These are phyloP conservation scores for Colletotrichum scovillei DNA, from an alignment of 2,329 filamentous ascomycete species.

Conservation along the genomic window DNA sequence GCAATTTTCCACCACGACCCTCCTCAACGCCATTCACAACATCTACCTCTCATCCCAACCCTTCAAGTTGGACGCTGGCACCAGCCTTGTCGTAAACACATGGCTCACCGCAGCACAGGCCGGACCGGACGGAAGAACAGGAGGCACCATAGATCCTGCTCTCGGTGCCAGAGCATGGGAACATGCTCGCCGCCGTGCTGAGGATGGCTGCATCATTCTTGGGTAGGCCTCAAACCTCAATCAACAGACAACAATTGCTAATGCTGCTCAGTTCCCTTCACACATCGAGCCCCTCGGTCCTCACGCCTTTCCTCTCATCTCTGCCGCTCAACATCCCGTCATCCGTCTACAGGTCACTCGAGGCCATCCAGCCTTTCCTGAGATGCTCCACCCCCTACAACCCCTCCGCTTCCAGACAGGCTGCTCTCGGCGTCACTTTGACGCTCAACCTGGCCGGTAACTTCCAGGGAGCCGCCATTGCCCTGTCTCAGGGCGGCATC, in stretches of 20 bases:
- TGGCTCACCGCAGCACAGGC: conserved; percentile 86
- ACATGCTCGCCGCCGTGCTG: conserved; percentile 91
- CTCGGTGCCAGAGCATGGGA: conserved; percentile 91
- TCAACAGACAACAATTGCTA: not conserved
- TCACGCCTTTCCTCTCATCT: conserved; percentile 83
- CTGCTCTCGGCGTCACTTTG: conserved; percentile 82
- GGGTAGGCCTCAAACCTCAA: conserved; percentile 69
- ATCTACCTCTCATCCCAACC: conserved; percentile 85
- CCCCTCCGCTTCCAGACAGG: conserved; percentile 83
- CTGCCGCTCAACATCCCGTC: conserved; percentile 84
- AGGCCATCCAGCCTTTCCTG: conserved; percentile 87
- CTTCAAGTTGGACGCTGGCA: conserved; percentile 89
- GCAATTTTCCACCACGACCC: conserved; percentile 91
- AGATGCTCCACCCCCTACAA: conserved; percentile 90
- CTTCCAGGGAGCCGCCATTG: conserved; percentile 78
- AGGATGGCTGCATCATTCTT: conserved; percentile 93
- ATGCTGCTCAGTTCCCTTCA: conserved; percentile 78
- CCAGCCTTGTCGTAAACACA: conserved; percentile 93
- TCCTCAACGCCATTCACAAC: conserved; percentile 92
- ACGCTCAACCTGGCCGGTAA: conserved; percentile 85
- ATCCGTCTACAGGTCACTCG: conserved; percentile 80
- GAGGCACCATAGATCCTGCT: conserved; percentile 83
- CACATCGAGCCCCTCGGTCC: conserved; percentile 84
- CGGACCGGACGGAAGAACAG: conserved; percentile 74
- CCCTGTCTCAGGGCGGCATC: conserved; percentile 87